Evolutionary conservation across 306 rosid genomes (phyloP), one percentile per base, ranked within the genome.

Genomic region (Fragaria nilgerrensis): DNA sequence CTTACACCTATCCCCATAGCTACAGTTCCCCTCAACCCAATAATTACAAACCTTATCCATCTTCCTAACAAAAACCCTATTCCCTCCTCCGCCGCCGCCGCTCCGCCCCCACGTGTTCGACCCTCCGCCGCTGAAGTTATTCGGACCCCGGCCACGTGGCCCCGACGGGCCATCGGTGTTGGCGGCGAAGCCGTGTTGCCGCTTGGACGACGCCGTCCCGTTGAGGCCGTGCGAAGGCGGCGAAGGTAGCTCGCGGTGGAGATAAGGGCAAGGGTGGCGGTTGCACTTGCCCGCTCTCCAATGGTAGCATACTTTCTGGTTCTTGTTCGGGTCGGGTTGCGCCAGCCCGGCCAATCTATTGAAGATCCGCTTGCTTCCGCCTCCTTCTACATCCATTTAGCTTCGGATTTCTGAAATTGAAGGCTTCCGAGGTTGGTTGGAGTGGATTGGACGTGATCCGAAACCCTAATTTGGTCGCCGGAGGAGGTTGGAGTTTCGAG

Each of bases 281-380:
- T 55, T 89, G 85, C 99, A 96, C 80, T 89, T 88, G n/a, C 99
- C 99, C 3, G 98, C 98, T 74, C 87, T 90, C 99, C 99, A 96
- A 78, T 91, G 90, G 82, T 5, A 93, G 82, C 99, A 96, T 13
- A 96, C 99, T 81, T 85, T 91, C 82, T 88, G 96, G 62, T 73
- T 67, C 85, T 70, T 92, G 23, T 39, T 62, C 3, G 78, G 2
- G 65, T 88, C 97, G 17, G 82, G 56, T 2, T 85, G 66, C 2
- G 89, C 79, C 2, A 87, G 89, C 1, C 88, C 90, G 58, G 92
- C 89, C 37, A 91, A 82, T 14, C 98, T 83, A 32, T 87, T 84
- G 77, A 84, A 96, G 32, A 91, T 90, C 70, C 98, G 98, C 85
- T 96, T 92, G 80, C 71, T 82, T 22, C 93, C 85, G 52, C 82